Evolutionary conservation across 177 flowering plant genomes (phyloP), one percentile per base, ranked within the genome.

Genomic region (Vitis hybrid): DNA sequence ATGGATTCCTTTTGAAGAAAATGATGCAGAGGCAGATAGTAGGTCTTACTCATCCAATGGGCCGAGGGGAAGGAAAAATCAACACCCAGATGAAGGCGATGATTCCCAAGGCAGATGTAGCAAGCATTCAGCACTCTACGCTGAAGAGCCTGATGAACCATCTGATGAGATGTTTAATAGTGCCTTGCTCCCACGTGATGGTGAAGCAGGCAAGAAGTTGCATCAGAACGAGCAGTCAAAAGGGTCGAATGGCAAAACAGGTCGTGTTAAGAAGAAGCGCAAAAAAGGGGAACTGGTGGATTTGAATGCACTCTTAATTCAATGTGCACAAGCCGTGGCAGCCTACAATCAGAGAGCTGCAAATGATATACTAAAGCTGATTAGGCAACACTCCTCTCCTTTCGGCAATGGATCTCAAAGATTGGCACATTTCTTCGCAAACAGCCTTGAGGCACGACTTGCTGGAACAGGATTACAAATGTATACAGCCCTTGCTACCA

Each of bases 401-500:
- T 62, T 62, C 10, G 79, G 79, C 18, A 65, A 76, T 64, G 79
- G 69, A 21, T 52, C 56, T 5, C 72, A 79, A 26, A 66, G 82
- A 45, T 4, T 70, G 26, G 74, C 82, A 12, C 79, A 76, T 73
- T 70, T 50, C 56, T 73, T 76, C 23, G 82, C 75, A 2, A 56
- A 67, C 30, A 79, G 62, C 30, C 75, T 79, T 9, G 72, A 79
- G 61, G 79, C 79, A 8, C 77, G 82, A n/a, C 26, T 79, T 23
- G 57, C 59, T 8, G 74, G 77, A 17, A 72, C 75, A 5, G 68
- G 70, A 4, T 52, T 52, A 1, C 56, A 63, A 5, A 1, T 48
- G 0, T 65, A 66, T 23, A 2, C 65, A 1, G 17, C 60, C 32
- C 13, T 60, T 9, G 34, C 10, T 18, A 13, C 23, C 3, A 70